These are phyloP conservation scores for Taiwanofungus camphoratus DNA, from an alignment of 1,284 basidiomycete species.

Conservation along the genomic window DNA sequence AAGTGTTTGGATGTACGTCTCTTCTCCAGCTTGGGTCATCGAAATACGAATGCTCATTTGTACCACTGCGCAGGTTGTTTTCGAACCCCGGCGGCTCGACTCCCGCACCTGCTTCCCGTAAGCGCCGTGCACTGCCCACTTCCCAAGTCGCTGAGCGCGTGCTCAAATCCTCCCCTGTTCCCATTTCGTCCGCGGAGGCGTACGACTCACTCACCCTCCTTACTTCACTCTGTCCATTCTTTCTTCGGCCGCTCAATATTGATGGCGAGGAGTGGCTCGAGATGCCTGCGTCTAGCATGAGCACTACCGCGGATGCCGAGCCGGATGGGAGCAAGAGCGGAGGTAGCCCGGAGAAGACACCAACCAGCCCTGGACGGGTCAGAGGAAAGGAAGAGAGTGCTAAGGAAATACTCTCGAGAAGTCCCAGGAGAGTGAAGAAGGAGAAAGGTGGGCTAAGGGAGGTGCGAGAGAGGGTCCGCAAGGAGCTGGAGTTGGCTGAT, in stretches of 20 bases:
- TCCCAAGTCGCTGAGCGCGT: slow-evolving; percentile 61
- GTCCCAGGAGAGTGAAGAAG: slow-evolving; percentile 61
- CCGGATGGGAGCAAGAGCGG: slow-evolving; percentile 8
- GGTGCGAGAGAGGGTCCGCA: slow-evolving; percentile 72
- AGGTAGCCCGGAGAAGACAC: slow-evolving; percentile 16
- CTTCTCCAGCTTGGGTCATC: neutral
- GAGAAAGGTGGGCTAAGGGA: slow-evolving; percentile 68
- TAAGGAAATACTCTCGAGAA: slow-evolving; percentile 54
- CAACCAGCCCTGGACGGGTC: slow-evolving; percentile 29
- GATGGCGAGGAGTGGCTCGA: slow-evolving; percentile 74
- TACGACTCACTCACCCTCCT: slow-evolving; percentile 66
- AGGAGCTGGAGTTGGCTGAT: slow-evolving; percentile 50
- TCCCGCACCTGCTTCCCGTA: slow-evolving; percentile 46
- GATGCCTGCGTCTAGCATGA: slow-evolving; percentile 55
- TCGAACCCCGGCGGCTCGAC: slow-evolving; percentile 47
- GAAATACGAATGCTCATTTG: slow-evolving; percentile 1
- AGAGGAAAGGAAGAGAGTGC: slow-evolving; percentile 45
- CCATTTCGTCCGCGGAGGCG: slow-evolving; percentile 70
- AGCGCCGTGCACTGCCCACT: slow-evolving; percentile 59
- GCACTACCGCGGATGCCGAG: slow-evolving; percentile 15
- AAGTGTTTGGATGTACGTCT: slow-evolving; percentile 75
- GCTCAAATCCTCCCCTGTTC: slow-evolving; percentile 72
- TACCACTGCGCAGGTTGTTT: slow-evolving; percentile 49
- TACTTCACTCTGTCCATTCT: slow-evolving; percentile 68
- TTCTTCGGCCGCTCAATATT: slow-evolving; percentile 57